phyloP scores from a whole-genome alignment of 306 rosid genomes.

The Rosa lucieae region DNA sequence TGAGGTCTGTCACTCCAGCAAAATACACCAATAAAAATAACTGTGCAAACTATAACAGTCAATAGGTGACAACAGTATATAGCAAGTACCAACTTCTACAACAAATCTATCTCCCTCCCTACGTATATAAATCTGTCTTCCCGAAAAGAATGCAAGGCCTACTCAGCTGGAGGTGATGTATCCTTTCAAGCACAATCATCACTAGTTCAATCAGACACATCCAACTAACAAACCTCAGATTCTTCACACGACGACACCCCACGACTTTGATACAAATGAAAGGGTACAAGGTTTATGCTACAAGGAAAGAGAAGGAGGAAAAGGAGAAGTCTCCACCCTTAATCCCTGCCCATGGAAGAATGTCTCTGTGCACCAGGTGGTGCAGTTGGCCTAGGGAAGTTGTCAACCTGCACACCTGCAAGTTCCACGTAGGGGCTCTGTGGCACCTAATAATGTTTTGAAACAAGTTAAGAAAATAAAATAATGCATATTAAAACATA shows the following conservation, averaged over 20 bases:
- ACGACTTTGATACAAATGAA: slow-evolving; percentile 35
- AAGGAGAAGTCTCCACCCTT: slow-evolving; percentile 23
- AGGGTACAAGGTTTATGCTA: slow-evolving; percentile 29
- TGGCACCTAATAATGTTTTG: slow-evolving; percentile 13
- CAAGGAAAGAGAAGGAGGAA: slow-evolving; percentile 8
- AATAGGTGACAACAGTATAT: slow-evolving; percentile 28
- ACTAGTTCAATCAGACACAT: slow-evolving; percentile 27
- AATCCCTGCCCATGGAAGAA: slow-evolving; percentile 53
- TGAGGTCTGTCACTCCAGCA: slow-evolving; percentile 11
- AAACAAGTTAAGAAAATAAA: background rate
- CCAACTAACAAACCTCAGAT: slow-evolving; percentile 8
- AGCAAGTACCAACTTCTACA: slow-evolving; percentile 28
- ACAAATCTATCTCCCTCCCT: slow-evolving; percentile 29
- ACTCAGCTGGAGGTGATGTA: slow-evolving; percentile 26
- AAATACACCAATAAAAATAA: slow-evolving; percentile 32
- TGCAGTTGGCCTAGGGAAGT: slow-evolving; percentile 81
- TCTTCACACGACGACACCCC: slow-evolving; percentile 34
- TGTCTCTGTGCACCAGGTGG: slow-evolving; percentile 96
- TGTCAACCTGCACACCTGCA: slow-evolving; percentile 49
- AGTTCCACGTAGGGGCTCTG: slow-evolving; percentile 88
- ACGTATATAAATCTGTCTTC: slow-evolving; percentile 29
- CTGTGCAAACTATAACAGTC: slow-evolving; percentile 33
- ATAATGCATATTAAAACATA: background rate
- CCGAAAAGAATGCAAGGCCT: slow-evolving; percentile 29
- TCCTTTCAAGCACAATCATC: slow-evolving; percentile 27